Evolutionary conservation across 2,329 filamentous ascomycete species (phyloP).

Genomic region (Chaetomium olivaceum): DNA sequence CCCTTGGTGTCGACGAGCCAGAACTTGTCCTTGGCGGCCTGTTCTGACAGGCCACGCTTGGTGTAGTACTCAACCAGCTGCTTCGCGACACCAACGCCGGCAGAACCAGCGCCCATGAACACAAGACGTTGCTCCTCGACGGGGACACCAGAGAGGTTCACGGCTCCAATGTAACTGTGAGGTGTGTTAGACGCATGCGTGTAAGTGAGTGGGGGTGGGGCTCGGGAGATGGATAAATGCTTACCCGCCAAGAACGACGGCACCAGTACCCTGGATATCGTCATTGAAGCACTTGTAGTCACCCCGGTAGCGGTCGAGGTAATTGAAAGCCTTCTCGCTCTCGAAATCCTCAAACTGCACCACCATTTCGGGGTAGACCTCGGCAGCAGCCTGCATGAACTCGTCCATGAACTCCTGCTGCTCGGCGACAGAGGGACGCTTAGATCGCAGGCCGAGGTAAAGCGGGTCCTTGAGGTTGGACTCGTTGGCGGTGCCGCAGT

Average conservation of each 20-base stretch:
- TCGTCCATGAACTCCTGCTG: conserved; percentile 95
- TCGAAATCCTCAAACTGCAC: conserved; percentile 99
- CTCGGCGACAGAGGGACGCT: conserved; percentile 74
- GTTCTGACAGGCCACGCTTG: conserved; percentile 83
- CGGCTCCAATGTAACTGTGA: conserved; percentile 63
- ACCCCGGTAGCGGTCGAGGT: conserved; percentile 85
- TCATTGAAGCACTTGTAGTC: conserved; percentile 97
- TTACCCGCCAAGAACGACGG: conserved; percentile 84
- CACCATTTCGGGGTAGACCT: conserved; percentile 66
- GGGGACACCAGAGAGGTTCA: conserved; percentile 82
- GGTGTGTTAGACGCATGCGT: background rate
- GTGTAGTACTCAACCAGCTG: conserved; percentile 98
- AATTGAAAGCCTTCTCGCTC: conserved; percentile 86
- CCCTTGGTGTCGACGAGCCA: conserved; percentile 97
- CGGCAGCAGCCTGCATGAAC: conserved; percentile 88
- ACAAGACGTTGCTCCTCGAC: conserved; percentile 89
- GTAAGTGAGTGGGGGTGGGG: background rate
- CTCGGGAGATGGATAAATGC: conserved; percentile 32
- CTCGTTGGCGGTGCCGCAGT: conserved; percentile 68
- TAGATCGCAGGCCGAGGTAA: conserved; percentile 85
- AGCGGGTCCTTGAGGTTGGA: conserved; percentile 67
- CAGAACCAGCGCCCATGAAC: conserved; percentile 93
- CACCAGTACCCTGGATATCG: conserved; percentile 95
- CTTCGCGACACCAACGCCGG: conserved; percentile 95
- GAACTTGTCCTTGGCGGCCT: conserved; percentile 86